Evolutionary conservation across 331 rosid species (phyloP).

Genomic region (Stylosanthes scabra): DNA sequence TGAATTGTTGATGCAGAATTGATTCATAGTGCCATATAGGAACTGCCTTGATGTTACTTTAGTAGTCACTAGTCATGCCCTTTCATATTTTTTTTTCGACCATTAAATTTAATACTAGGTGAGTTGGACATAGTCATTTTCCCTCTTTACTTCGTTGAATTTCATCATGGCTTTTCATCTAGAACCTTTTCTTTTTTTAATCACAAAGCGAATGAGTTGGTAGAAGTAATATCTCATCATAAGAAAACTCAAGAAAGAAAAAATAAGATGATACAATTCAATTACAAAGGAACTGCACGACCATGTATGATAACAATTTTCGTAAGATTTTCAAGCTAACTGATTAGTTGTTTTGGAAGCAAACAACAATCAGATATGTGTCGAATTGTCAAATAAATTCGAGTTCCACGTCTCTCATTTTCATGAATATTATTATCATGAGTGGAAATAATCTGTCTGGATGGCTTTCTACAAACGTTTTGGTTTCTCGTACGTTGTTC

Average conservation of each 20-base stretch:
- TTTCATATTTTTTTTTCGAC: slow-evolving; percentile 23
- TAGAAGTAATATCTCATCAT: background rate
- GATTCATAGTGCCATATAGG: no score
- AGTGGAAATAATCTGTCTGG: slow-evolving; percentile 6
- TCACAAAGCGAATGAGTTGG: slow-evolving; percentile 3
- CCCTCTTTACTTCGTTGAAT: background rate
- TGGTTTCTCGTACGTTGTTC: slow-evolving; percentile 22
- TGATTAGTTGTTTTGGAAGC: slow-evolving; percentile 11
- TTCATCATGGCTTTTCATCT: slow-evolving; percentile 2
- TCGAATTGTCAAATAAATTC: slow-evolving; percentile 2
- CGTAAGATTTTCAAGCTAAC: slow-evolving; percentile 13
- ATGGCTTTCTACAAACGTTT: background rate
- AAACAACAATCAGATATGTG: slow-evolving; percentile 17
- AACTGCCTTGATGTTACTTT: slow-evolving; percentile 12
- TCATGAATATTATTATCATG: background rate
- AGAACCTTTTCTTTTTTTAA: slow-evolving; percentile 1
- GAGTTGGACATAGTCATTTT: slow-evolving; percentile 7
- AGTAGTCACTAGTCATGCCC: background rate
- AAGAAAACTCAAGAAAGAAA: slow-evolving; percentile 9
- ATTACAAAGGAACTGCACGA: background rate
- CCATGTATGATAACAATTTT: background rate
- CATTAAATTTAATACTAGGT: slow-evolving; percentile 2
- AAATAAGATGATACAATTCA: background rate
- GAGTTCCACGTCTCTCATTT: background rate
- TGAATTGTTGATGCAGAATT: no score